Base-by-base conservation (phyloP, 371 early-diverging fungal genomes). In the Mucor irregularis region DNA sequence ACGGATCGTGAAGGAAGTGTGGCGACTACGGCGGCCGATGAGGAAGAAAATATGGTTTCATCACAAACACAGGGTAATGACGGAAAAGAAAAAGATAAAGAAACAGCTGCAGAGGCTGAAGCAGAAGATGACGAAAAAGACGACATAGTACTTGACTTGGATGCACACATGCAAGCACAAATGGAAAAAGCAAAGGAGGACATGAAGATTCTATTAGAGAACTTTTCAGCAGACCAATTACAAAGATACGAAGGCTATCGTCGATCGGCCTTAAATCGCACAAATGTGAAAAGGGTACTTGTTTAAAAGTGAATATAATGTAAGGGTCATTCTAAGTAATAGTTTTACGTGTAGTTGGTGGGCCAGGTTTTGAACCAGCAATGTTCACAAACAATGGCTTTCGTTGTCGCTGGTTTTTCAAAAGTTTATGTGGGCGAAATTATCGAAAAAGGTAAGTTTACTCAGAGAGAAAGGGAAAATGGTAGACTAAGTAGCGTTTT, bases 381-480 rank as follows among this genome's bases (percentile, higher is more conserved):
- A 62, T 86, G 89, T 24, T 87, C 93, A 10, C 85, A 87, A 26
- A 95, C 93, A 5, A 82, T 96, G 72, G 85, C 90, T 0, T 94
- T 96, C 75, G 94, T 95, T 0, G 88, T 98, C 0, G 92, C 92
- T 24, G 99, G 97, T 28, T 90, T 94, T 56, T 84, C 93, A 33
- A 99, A 99, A 68, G 90, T 99, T 11, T 99, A 94, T 81, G 91
- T 97, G 2, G 97, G 97, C 19, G 97, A 98, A 62, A 89, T 98
- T 57, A 86, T 95, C 5, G 95, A 95, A 66, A 81, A 84, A 69
- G 95, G 91, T 83, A 76, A 70, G 19, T 13, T 7, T 21, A 13
- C 5, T 9, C 4, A 33, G 10, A 34, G 25, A n/a, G n/a, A n/a
- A n/a, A 17, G 3, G 21, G 26, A 25, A 17, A 37, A 4, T 46